Evolutionary conservation across 1,139 yeast species (phyloP).

Genomic region (Blastobotrys capitulatus): DNA sequence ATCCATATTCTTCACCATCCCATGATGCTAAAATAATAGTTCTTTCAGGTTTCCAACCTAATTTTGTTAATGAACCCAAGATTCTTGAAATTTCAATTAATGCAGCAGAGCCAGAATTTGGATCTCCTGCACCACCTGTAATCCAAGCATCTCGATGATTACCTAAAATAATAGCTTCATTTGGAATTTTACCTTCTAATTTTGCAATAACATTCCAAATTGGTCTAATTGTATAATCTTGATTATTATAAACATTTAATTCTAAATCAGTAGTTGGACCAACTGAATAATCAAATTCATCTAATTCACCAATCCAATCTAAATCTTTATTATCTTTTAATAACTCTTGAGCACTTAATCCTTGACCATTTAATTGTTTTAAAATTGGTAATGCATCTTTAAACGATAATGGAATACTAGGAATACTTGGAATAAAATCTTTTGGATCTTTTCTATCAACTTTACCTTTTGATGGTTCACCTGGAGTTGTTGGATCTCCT

Average conservation of each 20-base stretch:
- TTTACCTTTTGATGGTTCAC: slow-evolving; percentile 55
- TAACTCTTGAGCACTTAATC: slow-evolving; percentile 35
- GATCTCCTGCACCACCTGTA: slow-evolving; percentile 66
- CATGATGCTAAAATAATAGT: slow-evolving; percentile 58
- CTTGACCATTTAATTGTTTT: slow-evolving; percentile 49
- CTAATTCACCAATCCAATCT: slow-evolving; percentile 46
- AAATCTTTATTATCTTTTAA: slow-evolving; percentile 20
- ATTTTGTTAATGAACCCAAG: slow-evolving; percentile 42
- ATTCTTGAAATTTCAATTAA: slow-evolving; percentile 55
- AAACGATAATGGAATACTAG: slow-evolving; percentile 57
- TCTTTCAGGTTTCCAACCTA: slow-evolving; percentile 61
- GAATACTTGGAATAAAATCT: slow-evolving; percentile 51
- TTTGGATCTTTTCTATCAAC: slow-evolving; percentile 46
- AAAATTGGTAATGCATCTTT: slow-evolving; percentile 54
- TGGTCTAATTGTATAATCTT: slow-evolving; percentile 54
- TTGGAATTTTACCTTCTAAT: slow-evolving; percentile 44
- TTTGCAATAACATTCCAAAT: slow-evolving; percentile 55
- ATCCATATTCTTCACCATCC: slow-evolving; percentile 72
- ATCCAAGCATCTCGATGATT: slow-evolving; percentile 76
- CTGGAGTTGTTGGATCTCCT: slow-evolving; percentile 91
- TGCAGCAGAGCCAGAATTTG: slow-evolving; percentile 60
- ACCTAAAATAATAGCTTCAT: slow-evolving; percentile 55
- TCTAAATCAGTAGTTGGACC: slow-evolving; percentile 60
- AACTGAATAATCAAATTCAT: slow-evolving; percentile 45
- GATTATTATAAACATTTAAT: slow-evolving; percentile 49